phyloP scores from a whole-genome alignment of 2,329 filamentous ascomycete genomes.

The Plectosphaerella sp. region DNA sequence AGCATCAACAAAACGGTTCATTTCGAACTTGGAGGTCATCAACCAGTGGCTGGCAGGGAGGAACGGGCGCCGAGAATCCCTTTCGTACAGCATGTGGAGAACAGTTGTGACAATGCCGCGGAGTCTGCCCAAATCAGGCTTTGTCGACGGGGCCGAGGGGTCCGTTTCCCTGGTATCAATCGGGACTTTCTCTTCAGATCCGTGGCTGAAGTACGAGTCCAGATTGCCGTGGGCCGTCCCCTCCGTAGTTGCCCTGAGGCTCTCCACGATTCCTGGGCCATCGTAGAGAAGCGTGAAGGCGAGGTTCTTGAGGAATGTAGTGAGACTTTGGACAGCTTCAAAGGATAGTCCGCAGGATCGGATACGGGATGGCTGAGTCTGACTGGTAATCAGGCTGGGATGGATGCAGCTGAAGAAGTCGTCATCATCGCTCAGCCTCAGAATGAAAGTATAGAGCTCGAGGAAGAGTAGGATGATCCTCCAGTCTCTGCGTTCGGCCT shows the following conservation, averaged over 20 bases:
- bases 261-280: slow-evolving; percentile 53
- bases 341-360: slow-evolving; percentile 66
- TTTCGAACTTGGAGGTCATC: slow-evolving; percentile 84
- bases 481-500: slow-evolving; percentile 57
- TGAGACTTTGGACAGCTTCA: slow-evolving; percentile 67
- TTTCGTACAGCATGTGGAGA: slow-evolving; percentile 84
- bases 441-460: slow-evolving; percentile 87
- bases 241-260: neutral
- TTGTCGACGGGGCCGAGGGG: slow-evolving; percentile 12
- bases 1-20: slow-evolving; percentile 79
- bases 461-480: slow-evolving; percentile 84
- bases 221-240: slow-evolving; percentile 3
- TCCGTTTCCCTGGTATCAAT: neutral
- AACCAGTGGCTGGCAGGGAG: slow-evolving; percentile 85
- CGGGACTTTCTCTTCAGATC: neutral
- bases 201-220: slow-evolving; percentile 9
- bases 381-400: slow-evolving; percentile 29
- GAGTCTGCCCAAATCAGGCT: slow-evolving; percentile 69
- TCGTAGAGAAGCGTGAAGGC: slow-evolving; percentile 88
- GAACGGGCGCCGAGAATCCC: slow-evolving; percentile 85
- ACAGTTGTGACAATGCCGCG: slow-evolving; percentile 76
- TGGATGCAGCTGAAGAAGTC: slow-evolving; percentile 73
- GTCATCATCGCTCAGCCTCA: slow-evolving; percentile 92
- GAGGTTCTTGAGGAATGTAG: slow-evolving; percentile 83
- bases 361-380: slow-evolving; percentile 36